Base-by-base conservation (phyloP, 2,329 filamentous ascomycete species). In the Colletotrichum sp. region DNA sequence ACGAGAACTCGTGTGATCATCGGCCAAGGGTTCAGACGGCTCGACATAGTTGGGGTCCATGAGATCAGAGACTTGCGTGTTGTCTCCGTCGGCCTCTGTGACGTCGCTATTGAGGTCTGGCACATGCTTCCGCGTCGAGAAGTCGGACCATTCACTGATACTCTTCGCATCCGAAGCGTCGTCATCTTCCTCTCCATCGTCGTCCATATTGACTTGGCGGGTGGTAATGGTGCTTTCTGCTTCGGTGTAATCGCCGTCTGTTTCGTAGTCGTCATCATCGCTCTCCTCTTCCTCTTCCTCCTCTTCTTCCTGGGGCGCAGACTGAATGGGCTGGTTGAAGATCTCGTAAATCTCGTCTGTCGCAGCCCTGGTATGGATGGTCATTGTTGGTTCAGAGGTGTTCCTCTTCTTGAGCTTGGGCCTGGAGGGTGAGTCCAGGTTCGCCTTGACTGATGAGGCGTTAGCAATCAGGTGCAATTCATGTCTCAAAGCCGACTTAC, bases 341-440 rank as follows among this genome's bases (percentile, higher is more conserved):
- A 99, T 95, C 74, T 96, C 96, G 81, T 99, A 99, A 68, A 99
- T 98, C 80, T 99, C 97, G 80, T 99, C 96, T 77, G 96, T 98
- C 6, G 97, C 97, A 78, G 97, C 96, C 80, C 92, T 95, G 15
- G 97, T 99, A 82, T 99, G 96, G 78, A 99, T 92, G 1, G 97
- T 99, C 96, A 99, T 98, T 3, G 97, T 99, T n/a, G 96, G 95
- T 84, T 99, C 96, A 67, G 90, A 87, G 3, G 85, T 78, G 79
- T 93, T 93, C 83, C 94, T 97, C 83, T 95, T 95, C 78, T 93
- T 94, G 71, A 96, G 90, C 84, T 98, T 99, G 6, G 92, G 93
- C n/a, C 93, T 92, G 1, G 94, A 94, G 0, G 96, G 96, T 3
- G 96, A 98, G 81, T 97, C 95, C 71, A 99, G 88, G 80, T 98